phyloP scores from a whole-genome alignment of 768 basidiomycete species.

The Naematelia aurantialba region DNA sequence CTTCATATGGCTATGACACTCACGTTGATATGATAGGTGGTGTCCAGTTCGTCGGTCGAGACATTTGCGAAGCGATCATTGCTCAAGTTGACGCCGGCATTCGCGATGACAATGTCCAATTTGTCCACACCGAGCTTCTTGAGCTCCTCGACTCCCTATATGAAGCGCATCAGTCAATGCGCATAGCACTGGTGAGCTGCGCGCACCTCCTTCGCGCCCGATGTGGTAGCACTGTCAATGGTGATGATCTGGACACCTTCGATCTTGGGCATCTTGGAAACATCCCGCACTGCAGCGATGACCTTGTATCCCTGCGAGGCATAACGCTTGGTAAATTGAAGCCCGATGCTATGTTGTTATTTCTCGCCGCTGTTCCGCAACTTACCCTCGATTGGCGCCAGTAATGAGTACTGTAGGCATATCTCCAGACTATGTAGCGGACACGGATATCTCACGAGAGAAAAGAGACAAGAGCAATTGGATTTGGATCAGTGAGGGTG shows the following conservation, averaged over 20 bases:
- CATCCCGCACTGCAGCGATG: conserved; percentile 10
- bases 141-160: conserved; percentile 1
- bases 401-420: conserved; percentile 17
- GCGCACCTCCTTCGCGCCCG: conserved; percentile 5
- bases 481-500: too few relatives aligned
- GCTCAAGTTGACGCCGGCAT: conserved; percentile 20
- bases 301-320: conserved; percentile 2
- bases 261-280: conserved; percentile 9
- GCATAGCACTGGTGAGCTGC: not conserved
- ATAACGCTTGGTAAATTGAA: conserved; percentile 3
- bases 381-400: conserved; percentile 17
- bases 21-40: conserved; percentile 14
- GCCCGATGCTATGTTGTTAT: conserved; percentile 8
- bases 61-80: conserved; percentile 6
- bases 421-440: not conserved
- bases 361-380: not conserved
- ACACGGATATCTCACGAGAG: not conserved
- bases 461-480: not conserved
- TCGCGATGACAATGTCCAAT: conserved; percentile 22
- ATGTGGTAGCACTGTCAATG: conserved; percentile 3
- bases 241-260: conserved; percentile 8
- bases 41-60: conserved; percentile 8
- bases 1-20: conserved; percentile 2
- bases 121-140: conserved; percentile 9
- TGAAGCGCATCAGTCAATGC: not conserved